A percentile compares a stretch with the other conserved stretches of the same genome.
These are phyloP conservation scores for Sporopachydermia quercuum DNA, from an alignment of 805 yeast genomes.

Conservation along the genomic window DNA sequence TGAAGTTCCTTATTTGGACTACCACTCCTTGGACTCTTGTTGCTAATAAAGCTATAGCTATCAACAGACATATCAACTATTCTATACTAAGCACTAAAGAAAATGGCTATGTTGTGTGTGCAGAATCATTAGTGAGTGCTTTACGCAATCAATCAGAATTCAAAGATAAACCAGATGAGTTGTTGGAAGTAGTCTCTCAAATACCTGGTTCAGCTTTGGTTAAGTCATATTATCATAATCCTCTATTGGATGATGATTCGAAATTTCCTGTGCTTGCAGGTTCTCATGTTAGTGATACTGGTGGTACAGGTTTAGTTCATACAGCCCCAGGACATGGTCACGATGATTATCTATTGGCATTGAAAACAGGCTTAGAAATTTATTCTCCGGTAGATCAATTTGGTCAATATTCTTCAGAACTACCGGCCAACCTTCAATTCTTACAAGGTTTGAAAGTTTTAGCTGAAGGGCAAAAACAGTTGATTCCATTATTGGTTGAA, in stretches of 20 bases:
- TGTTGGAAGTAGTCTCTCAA: slow-evolving; percentile 11
- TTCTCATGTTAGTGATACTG: slow-evolving; percentile 58
- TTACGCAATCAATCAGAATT: slow-evolving; percentile 18
- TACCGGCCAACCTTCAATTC: slow-evolving; percentile 32
- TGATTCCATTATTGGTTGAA: slow-evolving; percentile 29
- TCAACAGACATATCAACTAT: slow-evolving; percentile 45
- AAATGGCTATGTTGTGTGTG: slow-evolving; percentile 41
- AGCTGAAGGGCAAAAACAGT: slow-evolving; percentile 34
- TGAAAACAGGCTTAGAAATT: slow-evolving; percentile 37
- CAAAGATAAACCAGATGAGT: slow-evolving; percentile 5
- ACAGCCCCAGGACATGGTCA: slow-evolving; percentile 97
- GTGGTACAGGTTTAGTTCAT: slow-evolving; percentile 95
- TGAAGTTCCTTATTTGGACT: slow-evolving; percentile 68
- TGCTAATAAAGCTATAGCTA: slow-evolving; percentile 72
- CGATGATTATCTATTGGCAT: slow-evolving; percentile 74
- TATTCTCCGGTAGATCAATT: slow-evolving; percentile 66
- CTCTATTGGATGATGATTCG: slow-evolving; percentile 24
- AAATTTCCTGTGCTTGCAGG: slow-evolving; percentile 58
- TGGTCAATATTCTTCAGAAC: slow-evolving; percentile 47
- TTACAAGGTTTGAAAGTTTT: slow-evolving; percentile 48
- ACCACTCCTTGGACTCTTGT: slow-evolving; percentile 97
- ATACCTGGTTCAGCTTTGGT: slow-evolving; percentile 30
- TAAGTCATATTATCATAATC: slow-evolving; percentile 37
- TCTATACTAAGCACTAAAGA: slow-evolving; percentile 25
- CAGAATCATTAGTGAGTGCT: slow-evolving; percentile 28